Evolutionary conservation across 129 eudicot species (phyloP), one percentile per base, ranked within the genome.

Genomic region (Scalesia atractyloides): DNA sequence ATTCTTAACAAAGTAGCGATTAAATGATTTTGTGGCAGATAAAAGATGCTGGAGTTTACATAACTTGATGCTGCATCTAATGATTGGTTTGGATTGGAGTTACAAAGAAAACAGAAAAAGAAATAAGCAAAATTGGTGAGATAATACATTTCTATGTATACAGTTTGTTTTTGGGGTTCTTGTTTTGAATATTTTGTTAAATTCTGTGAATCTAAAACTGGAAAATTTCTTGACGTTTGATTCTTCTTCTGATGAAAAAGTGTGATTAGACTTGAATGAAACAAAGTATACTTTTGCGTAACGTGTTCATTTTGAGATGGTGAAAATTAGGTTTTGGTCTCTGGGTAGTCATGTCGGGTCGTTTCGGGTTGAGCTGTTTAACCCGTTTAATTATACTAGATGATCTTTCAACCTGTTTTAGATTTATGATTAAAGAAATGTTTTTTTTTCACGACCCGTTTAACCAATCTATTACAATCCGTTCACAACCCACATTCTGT

Each of bases 71-170:
- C 63, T 74, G 81, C 48, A 49, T 68, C 70, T 46, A 61, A 17
- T 81, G 75, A 59, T 59, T 66, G 78, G 62, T 73, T 78, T 71
- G 82, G 82, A 54, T 78, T 71, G 62, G 65, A 54, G 59, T 78
- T 64, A 78, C 73, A 71, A 58, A 78, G 76, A 56, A 52, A 71
- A 43, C 52, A 64, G 73, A 78, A 67, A 75, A 76, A 66, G 66
- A 22, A 54, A 60, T 68, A 43, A 73, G 76, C 13, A 59, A 67
- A 78, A 41, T 12, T 65, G 69, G 64, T 72, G 74, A 75, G 50
- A 60, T 61, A 59, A 75, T 69, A 76, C 74, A 65, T 78, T 46
- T 78, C 61, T 64, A 69, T 72, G 70, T 75, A 66, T 79, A 68
- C 63, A 63, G 70, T 24, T 65, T 41, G 56, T 77, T 73, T 64